Evolutionary conservation across 1,284 basidiomycete species (phyloP), one percentile per base, ranked within the genome.

Genomic region (Melanopsichium pennsylvanicum): DNA sequence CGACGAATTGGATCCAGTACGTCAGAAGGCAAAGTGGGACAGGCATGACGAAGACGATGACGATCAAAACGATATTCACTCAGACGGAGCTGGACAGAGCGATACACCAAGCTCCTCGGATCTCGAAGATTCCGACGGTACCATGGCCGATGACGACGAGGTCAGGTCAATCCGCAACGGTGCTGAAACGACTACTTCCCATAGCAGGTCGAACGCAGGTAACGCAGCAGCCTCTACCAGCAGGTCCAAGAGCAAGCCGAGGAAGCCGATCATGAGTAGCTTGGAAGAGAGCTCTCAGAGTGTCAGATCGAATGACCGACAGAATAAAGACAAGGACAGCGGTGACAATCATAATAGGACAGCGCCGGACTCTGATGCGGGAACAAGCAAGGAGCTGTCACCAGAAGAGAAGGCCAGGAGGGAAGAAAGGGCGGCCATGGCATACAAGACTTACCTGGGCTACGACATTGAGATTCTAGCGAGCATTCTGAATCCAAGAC

Each of bases 401-500:
- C 60, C 72, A 4, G 51, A 54, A 31, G 61, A 63, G 22, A 63
- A 62, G 27, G 54, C 67, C 3, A 57, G 57, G 25, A 29, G 67
- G 6, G 67, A 64, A 23, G 61, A 70, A 27, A 59, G 31, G 18
- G 61, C 67, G 7, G 61, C 60, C 8, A 49, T 46, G 42, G 63
- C 62, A 15, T 78, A 68, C 45, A 87, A 89, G 57, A 84, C 84
- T 40, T 83, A 91, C 16, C 86, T 97, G 29, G 90, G 90, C 5
- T 96, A 92, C 81, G 87, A 89, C 8, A 84, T 89, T 12, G 88
- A 90, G 60, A 90, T 93, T 73, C 85, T 97, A 26, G 90, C 91
- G 21, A 87, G 86, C 46, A 84, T 96, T 60, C 85, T 97, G 7
- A 90, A 89, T 58, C 93, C 93, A 0, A 71, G 88, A 37, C 83